Evolutionary conservation across 2,329 filamentous ascomycete genomes (phyloP), one percentile per base, ranked within the genome.

Genomic region (Aspergillus melleus): DNA sequence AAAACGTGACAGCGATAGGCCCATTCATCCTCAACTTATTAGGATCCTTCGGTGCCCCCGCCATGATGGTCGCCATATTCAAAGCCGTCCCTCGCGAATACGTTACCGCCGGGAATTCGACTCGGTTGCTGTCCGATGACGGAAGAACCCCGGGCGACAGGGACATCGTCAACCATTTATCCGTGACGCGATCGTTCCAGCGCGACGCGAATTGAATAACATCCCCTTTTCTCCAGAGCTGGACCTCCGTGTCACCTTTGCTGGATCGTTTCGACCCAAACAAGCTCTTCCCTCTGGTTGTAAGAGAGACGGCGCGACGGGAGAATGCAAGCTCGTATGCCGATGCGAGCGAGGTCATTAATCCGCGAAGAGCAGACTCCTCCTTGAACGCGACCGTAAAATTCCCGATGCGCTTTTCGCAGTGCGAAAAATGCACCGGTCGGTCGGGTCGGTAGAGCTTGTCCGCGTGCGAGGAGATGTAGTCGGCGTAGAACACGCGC

Each of bases 391-490:
- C 60, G 10, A 70, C 56, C 8, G 44, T 52, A 24, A 63, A 58
- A 12, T 62, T 54, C 2, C 52, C 60, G 1, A 63, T 51, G 29
- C 62, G 68, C 46, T 71, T 73, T 29, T 73, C 68, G 57, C 69
- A 72, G 47, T 72, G 70, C 9, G 72, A 72, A 54, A 73, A 74
- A 8, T 46, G 55, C 2, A 72, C 71, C 1, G 62, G 64, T 3
- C 39, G 49, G 19, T 69, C 66, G 19, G 66, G 63, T 6, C 53
- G 61, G 39, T 68, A 74, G n/a, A 74, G 56, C 47, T 70, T 64
- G 26, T 73, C 69, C 8, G 70, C 66, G 22, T 72, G 71, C 1
- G 66, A 67, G 11, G 72, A 74, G 22, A 74, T 63, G 50, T 74
- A 74, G 24, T 72, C 67, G 19, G 68, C 66, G 57, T 62, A 67